These are phyloP conservation scores for Odontarrhena argentea DNA, from an alignment of 345 rosid species.

Conservation along the genomic window DNA sequence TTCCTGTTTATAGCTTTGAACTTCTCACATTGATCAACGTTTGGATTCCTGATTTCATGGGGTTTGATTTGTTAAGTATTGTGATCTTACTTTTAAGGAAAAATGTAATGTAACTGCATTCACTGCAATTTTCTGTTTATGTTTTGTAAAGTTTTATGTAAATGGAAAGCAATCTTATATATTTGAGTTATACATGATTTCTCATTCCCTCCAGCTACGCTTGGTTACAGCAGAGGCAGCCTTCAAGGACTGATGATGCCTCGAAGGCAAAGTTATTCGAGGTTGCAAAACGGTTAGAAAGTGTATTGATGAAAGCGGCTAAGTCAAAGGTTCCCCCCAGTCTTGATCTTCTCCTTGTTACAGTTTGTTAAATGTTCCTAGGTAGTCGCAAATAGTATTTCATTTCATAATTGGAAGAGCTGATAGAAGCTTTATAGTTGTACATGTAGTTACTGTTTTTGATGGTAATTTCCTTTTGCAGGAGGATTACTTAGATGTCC, in stretches of 20 bases:
- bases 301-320: conserved; percentile 59
- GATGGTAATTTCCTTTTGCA: conserved; percentile 38
- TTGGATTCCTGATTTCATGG: conserved; percentile 10
- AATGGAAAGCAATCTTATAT: conserved; percentile 13
- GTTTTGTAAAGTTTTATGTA: not conserved
- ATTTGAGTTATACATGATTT: conserved; percentile 10
- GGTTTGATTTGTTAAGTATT: conserved; percentile 3
- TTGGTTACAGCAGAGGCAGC: conserved; percentile 59
- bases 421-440: not conserved
- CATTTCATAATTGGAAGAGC: conserved; percentile 2
- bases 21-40: not conserved
- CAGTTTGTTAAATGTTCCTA: conserved; percentile 21
- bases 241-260: conserved; percentile 47
- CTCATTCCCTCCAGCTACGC: conserved; percentile 47
- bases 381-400: conserved; percentile 4
- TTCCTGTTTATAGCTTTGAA: no score
- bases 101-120: conserved; percentile 11
- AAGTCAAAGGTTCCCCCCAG: conserved; percentile 55
- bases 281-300: conserved; percentile 77
- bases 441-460: conserved; percentile 5
- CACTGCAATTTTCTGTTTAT: not conserved
- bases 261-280: conserved; percentile 54
- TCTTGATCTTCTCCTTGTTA: conserved; percentile 31
- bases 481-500: conserved; percentile 77
- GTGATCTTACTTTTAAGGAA: not conserved